Base-by-base conservation (phyloP, 257 asterid species). In the Avicennia marina region DNA sequence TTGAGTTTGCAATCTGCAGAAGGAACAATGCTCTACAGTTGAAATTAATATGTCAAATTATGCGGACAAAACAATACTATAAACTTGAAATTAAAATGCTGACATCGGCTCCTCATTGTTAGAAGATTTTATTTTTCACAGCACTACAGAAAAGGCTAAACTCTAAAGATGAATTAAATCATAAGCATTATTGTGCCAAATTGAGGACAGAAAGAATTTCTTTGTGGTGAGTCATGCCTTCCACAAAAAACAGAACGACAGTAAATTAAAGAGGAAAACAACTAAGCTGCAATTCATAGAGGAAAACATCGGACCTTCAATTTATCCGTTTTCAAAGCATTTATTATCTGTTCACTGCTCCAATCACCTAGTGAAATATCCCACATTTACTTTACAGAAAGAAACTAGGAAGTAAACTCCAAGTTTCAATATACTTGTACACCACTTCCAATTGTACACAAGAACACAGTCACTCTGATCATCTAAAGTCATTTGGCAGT, bases 1-100 rank as follows among this genome's bases (percentile, higher is more conserved):
- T 86, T 45, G 98, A 86, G 71, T 93, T 93, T 21, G 97, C 95
- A 40, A 77, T 96, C 98, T 93, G 89, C 74, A 56, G 36, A 57
- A 47, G 38, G n/a, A n/a, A 8, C n/a, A 43, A 4, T 19, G 19
- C 17, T 15, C n/a, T n/a, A n/a, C n/a, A n/a, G n/a, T n/a, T n/a
- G n/a, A n/a, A n/a, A n/a, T n/a, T n/a, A n/a, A n/a, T n/a, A n/a
- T n/a, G n/a, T n/a, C n/a, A n/a, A n/a, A n/a, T n/a, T n/a, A n/a
- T n/a, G n/a, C n/a, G n/a, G n/a, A n/a, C n/a, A n/a, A 60, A 68
- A 46, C 34, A 31, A 33, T 15, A 33, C n/a, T 16, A 18, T 8
- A 29, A 18, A 2, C 49, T 58, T 29, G 36, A 27, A 16, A 11
- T 20, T 11, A 25, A 20, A 59, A 36, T 4, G 21, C 51, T 13